A percentile compares a stretch with the other conserved stretches of the same genome.
Evolutionary conservation across 2,329 filamentous ascomycete genomes (phyloP).

Genomic region (Epichloe typhina): DNA sequence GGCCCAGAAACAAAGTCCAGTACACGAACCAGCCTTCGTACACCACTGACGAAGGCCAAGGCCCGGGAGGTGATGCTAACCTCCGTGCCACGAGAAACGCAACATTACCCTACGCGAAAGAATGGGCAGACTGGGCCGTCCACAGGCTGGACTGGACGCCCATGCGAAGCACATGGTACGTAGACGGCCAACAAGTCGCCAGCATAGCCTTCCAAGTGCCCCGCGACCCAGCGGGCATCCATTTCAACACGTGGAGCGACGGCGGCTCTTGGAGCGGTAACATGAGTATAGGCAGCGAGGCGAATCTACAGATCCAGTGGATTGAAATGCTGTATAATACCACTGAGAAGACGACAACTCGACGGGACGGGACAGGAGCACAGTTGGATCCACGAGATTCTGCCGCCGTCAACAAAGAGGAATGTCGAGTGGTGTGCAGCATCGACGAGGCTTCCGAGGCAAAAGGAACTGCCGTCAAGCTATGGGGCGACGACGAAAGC

Average conservation of each 20-base stretch:
- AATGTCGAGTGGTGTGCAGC: conserved; percentile 19
- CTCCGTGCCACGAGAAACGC: conserved; percentile 33
- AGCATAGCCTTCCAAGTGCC: conserved; percentile 43
- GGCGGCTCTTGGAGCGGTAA: conserved; percentile 47
- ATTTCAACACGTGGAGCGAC: conserved; percentile 49
- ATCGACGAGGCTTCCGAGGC: conserved; percentile 20
- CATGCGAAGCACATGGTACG: conserved; percentile 39
- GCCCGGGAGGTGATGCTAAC: conserved; percentile 28
- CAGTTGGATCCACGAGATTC: background rate
- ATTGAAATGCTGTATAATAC: conserved; percentile 45
- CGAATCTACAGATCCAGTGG: conserved; percentile 48
- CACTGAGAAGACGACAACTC: conserved; percentile 11
- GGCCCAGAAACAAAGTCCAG: conserved; percentile 30
- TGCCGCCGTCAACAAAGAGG: background rate
- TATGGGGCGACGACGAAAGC: conserved; percentile 12
- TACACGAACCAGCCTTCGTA: conserved; percentile 50
- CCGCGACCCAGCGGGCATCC: conserved; percentile 34
- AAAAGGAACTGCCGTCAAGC: conserved; percentile 13
- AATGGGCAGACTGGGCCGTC: conserved; percentile 43
- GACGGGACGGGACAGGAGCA: no score
- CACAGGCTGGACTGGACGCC: conserved; percentile 28
- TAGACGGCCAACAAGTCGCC: conserved; percentile 36
- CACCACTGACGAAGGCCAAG: conserved; percentile 10
- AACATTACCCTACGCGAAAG: conserved; percentile 27
- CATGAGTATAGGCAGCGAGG: conserved; percentile 36